Evolutionary conservation across 2,329 filamentous ascomycete species (phyloP), one percentile per base, ranked within the genome.

Genomic region (Penicillium sumatraense): DNA sequence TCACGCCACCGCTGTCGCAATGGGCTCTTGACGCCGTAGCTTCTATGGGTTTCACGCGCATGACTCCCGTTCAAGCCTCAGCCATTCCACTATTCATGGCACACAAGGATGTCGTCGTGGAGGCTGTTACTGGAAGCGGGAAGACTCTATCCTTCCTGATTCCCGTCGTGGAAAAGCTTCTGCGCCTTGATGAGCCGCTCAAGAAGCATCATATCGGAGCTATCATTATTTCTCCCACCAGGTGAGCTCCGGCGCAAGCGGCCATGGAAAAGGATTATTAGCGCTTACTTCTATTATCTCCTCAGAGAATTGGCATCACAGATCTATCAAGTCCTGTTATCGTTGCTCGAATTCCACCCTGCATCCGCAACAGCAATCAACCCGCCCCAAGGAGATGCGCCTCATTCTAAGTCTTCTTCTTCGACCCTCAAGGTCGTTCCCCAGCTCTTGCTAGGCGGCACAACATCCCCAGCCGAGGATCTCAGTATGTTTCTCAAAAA

Each of bases 31-130:
- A 96, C 62, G 92, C 91, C 56, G 87, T 96, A 46, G 82, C 86
- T 47, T 86, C 87, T 61, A 93, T 95, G 88, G 91, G 91, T 57
- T 96, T 96, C 74, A 79, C 82, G 60, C 88, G 89, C 72, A 93
- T 95, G 83, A 97, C 93, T 3, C 93, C 93, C 1, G 93, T 97
- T n/a, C 93, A 98, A 77, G 91, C 93, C 41, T 93, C 91, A 56
- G 89, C 91, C 4, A 89, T 97, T 62, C 91, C 92, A 11, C 84
- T 96, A 49, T 95, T 96, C 71, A 87, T 93, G 76, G 88, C 86
- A 49, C 90, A 96, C 72, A 96, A 96, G 69, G 92, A 96, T 74
- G 90, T 96, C 4, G 92, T 96, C 1, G 92, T 96, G 5, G 91
- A 96, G 79, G 91, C 91, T 27, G 92, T 96, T 3, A 96, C 92